phyloP scores from a whole-genome alignment of 75 land plant genomes.

The Pinus tabuliformis region DNA sequence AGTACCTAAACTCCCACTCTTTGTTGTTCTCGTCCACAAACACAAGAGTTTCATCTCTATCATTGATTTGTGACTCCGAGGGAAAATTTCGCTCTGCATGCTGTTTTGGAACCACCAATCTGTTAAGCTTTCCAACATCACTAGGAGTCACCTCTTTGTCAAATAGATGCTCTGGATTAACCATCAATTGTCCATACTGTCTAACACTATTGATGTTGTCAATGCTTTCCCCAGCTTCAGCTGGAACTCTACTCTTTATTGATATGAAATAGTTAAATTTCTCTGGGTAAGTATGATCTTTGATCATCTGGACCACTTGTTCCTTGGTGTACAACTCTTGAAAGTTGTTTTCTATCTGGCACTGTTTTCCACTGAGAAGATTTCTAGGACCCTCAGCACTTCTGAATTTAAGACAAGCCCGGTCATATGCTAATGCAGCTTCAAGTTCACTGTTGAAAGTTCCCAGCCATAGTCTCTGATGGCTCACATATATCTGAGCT shows the following conservation, averaged over 20 bases:
- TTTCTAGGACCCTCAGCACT: constrained; percentile 34
- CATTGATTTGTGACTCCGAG: neutral
- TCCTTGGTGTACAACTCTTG: constrained; percentile 25
- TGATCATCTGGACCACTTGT: constrained; percentile 47
- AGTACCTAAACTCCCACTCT: constrained; percentile 30
- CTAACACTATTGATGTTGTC: too few relatives aligned
- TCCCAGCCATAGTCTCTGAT: constrained; percentile 49
- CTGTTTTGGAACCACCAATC: constrained; percentile 51
- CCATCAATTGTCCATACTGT: too few relatives aligned
- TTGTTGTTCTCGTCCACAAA: constrained; percentile 12
- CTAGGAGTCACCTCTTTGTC: constrained; percentile 52
- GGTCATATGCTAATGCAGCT: constrained; percentile 43
- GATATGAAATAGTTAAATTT: neutral
- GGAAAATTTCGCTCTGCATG: constrained; percentile 36
- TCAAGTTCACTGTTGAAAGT: constrained; percentile 43
- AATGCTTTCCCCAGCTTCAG: too few relatives aligned
- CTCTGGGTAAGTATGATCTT: constrained; percentile 22
- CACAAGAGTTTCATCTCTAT: neutral
- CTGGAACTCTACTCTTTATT: too few relatives aligned
- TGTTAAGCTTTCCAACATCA: constrained; percentile 53
- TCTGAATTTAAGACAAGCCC: constrained; percentile 39
- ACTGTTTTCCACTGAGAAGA: constrained; percentile 18
- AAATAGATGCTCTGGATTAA: constrained; percentile 17
- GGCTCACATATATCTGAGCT: constrained; percentile 49
- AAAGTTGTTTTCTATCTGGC: constrained; percentile 21